Evolutionary conservation across 202 grass and related monocot species (phyloP).

Genomic region (Digitaria exilis): DNA sequence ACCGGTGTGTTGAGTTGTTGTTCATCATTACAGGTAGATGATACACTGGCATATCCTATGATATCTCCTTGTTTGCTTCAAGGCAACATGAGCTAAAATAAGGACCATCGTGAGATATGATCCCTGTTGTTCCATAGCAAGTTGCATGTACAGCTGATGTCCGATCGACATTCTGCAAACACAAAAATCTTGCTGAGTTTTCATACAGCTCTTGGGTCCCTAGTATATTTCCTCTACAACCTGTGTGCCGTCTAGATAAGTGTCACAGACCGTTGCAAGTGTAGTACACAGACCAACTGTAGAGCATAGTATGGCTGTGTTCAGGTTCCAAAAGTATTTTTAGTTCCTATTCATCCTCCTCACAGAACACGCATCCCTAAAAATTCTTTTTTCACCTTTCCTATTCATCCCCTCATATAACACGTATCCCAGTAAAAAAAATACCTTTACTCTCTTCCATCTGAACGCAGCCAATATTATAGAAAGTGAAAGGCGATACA

Average conservation of each 20-base stretch:
- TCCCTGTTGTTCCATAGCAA: conserved; percentile 12
- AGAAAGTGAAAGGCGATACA: neutral
- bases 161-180: conserved; percentile 17
- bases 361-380: no score
- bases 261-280: neutral
- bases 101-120: conserved; percentile 9
- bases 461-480: no score
- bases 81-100: conserved; percentile 34
- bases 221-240: neutral
- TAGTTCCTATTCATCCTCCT: no score
- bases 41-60: conserved; percentile 26
- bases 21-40: neutral
- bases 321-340: no score
- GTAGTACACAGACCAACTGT: neutral
- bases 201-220: neutral
- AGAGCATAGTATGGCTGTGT: no score
- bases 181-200: conserved; percentile 14
- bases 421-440: no score
- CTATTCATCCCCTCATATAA: no score
- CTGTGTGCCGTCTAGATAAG: conserved; percentile 21
- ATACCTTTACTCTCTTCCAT: no score
- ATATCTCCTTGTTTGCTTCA: conserved; percentile 32
- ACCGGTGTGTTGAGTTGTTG: conserved; percentile 5
- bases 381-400: no score
- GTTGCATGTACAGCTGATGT: conserved; percentile 40